Evolutionary conservation across 139 green algal species (phyloP), one percentile per base, ranked within the genome.

Genomic region (Chlorella sp.): DNA sequence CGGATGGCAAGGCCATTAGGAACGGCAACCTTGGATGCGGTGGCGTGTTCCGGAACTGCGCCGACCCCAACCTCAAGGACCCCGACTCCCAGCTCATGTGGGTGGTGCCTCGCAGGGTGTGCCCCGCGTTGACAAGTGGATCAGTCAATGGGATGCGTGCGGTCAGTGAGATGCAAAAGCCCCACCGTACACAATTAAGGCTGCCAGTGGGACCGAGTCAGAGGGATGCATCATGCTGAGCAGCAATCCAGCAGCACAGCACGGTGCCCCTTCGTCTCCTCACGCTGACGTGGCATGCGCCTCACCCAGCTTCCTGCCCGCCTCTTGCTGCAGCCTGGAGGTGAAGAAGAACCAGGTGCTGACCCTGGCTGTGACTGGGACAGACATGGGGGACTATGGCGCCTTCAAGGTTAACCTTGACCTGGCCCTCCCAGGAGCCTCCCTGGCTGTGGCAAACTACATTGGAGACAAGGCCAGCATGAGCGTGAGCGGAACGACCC

Each of bases 11-110:
- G 34, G 34, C 34, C n/a, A 39, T 81, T 30, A 36, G 40, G 34
- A 22, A 48, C n/a, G 75, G 75, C 75, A 81, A 81, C 75, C 75
- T 81, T 34, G 75, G 75, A 21, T 81, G 75, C 34, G 75, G 75
- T 16, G 75, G 75, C 75, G 75, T 81, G 34, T 81, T 53, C 37
- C n/a, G 37, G 34, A 53, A 22, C 75, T 81, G 75, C n/a, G 28
- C 75, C 19, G 75, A 37, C 75, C 75, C 34, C 34, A 39, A 39
- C 75, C 75, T 81, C 34, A 42, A 37, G n/a, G 75, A 81, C 75
- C 75, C 75, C 15, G 75, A 81, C 34, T 81, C 75, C 75, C 75
- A 81, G 75, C 75, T 81, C 0, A 28, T 81, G 75, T 81, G 34
- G 32, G 75, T 78, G 32, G n/a, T n/a, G n/a, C n/a, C n/a, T n/a